Percentiles rank a stretch among this genome's conserved stretches.
Conservation (phyloP, 441 rosid species). For the Kokia cookei region DNA sequence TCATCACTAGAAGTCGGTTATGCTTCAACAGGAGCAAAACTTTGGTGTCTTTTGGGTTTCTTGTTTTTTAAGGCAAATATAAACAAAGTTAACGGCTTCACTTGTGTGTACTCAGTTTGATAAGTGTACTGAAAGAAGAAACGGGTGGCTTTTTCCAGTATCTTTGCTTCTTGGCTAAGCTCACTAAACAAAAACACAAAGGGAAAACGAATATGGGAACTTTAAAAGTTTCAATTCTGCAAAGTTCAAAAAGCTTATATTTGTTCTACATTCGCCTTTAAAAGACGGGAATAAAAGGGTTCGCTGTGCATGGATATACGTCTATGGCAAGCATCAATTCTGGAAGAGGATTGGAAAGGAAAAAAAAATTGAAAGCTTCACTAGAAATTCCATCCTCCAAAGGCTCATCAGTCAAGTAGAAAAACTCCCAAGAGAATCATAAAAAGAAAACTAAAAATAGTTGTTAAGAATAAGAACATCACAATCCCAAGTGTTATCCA, state of each 20-base stretch:
- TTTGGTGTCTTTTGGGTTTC: neutral
- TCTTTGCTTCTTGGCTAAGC: neutral
- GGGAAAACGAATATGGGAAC: neutral
- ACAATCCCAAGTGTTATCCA: neutral
- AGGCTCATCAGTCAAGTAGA: too few species aligned
- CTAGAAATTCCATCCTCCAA: too few species aligned
- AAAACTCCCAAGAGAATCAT: too few species aligned
- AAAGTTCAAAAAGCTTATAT: neutral
- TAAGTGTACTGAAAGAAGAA: neutral
- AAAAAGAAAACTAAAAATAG: neutral
- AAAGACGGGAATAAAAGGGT: neutral
- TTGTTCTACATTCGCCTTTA: neutral
- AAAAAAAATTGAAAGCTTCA: too few species aligned
- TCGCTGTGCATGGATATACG: neutral
- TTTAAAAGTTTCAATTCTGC: neutral
- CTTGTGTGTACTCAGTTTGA: neutral
- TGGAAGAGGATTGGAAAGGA: neutral
- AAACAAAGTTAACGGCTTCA: neutral
- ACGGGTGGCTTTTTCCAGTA: neutral
- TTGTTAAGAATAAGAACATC: neutral
- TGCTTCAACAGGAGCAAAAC: neutral
- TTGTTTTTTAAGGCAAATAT: neutral
- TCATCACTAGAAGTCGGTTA: neutral
- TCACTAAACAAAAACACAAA: neutral
- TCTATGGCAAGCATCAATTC: neutral